Conservation (phyloP, 1,284 basidiomycete species). For the Hypsizygus ulmarius region DNA sequence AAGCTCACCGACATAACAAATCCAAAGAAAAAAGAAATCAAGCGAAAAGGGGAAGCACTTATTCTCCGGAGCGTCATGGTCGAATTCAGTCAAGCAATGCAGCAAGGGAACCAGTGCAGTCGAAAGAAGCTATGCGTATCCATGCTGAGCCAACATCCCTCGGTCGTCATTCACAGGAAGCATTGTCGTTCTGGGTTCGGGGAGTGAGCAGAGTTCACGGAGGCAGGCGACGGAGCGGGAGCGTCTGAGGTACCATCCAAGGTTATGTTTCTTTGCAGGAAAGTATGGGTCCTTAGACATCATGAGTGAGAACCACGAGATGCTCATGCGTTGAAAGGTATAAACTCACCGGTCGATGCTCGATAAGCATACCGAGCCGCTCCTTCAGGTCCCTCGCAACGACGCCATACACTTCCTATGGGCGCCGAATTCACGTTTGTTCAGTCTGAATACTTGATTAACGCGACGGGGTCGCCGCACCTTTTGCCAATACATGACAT, state of each 20-base stretch:
- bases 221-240: constrained; percentile 37
- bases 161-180: too few relatives aligned
- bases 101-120: too few relatives aligned
- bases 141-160: too few relatives aligned
- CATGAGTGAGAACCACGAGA: background rate
- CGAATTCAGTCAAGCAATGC: too few relatives aligned
- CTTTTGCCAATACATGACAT: constrained; percentile 33
- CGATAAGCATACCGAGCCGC: constrained; percentile 23
- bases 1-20: background rate
- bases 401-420: constrained; percentile 29
- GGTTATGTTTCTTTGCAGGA: constrained; percentile 33
- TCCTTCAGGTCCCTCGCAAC: constrained; percentile 27
- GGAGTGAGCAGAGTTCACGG: constrained; percentile 27
- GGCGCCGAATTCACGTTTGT: background rate
- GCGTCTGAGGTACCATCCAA: constrained; percentile 40
- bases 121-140: too few relatives aligned
- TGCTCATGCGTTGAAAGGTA: background rate
- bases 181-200: background rate
- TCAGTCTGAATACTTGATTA: background rate
- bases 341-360: constrained; percentile 27
- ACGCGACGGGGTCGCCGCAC: constrained; percentile 13
- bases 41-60: too few relatives aligned
- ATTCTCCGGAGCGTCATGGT: too few relatives aligned
- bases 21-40: too few relatives aligned
- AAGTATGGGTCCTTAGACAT: constrained; percentile 34